phyloP scores from a whole-genome alignment of 495 filamentous ascomycete species.

The Cercophora scortea region DNA sequence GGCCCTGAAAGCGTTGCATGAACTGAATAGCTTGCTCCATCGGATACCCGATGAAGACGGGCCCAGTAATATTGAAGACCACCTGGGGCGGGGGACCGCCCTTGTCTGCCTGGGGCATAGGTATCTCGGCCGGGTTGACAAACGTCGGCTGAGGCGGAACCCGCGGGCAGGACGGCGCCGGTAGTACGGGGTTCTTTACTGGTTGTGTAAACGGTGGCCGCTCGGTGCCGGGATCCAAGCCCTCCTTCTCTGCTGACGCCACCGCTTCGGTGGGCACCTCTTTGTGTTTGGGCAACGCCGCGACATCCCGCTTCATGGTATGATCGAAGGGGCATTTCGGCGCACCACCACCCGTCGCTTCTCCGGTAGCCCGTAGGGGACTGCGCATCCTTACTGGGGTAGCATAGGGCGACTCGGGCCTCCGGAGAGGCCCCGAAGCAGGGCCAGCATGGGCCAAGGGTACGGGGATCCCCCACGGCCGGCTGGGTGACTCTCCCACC shows the following conservation, averaged over 20 bases:
- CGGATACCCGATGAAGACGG: conserved; percentile 83
- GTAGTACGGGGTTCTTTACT: conserved; percentile 8
- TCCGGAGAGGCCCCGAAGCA: conserved; percentile 16
- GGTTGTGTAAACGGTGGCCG: conserved; percentile 12
- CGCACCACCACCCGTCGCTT: conserved; percentile 8
- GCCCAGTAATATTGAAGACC: conserved; percentile 65
- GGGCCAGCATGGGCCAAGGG: conserved; percentile 19
- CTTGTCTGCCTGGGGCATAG: conserved; percentile 9
- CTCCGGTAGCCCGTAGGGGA: conserved; percentile 8
- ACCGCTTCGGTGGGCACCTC: conserved; percentile 1
- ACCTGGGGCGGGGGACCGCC: conserved; percentile 43
- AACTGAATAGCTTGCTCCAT: conserved; percentile 68
- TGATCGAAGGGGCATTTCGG: conserved; percentile 42
- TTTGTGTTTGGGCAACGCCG: conserved; percentile 15
- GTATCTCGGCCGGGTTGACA: conserved; percentile 24
- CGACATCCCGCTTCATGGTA: conserved; percentile 22
- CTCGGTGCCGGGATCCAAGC: conserved; percentile 10
- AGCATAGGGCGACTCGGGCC: conserved; percentile 34
- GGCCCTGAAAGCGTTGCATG: conserved; percentile 48
- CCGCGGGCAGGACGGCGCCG: background rate
- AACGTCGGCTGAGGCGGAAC: conserved; percentile 30
- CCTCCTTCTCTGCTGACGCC: conserved; percentile 2
- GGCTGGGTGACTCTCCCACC: conserved; percentile 80
- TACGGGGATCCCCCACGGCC: conserved; percentile 84
- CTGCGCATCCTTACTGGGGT: conserved; percentile 29